Conservation (phyloP, 1,284 basidiomycete species). For the Cystobasidium pallidum region DNA sequence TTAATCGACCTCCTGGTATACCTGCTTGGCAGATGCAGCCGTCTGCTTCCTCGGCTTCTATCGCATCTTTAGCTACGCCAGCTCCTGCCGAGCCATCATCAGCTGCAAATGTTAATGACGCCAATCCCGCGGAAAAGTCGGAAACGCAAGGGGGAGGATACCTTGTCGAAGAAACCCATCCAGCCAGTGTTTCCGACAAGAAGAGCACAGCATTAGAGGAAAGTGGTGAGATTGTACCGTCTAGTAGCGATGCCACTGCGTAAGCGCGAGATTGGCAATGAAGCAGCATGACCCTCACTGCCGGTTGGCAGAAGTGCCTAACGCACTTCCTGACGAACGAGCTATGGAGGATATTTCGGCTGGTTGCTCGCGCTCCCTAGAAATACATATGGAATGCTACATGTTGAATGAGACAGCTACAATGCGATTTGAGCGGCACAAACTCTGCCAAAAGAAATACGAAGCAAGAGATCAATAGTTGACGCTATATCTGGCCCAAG, state of each 20-base stretch:
- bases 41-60: constrained; percentile 7
- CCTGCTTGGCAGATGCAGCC: constrained; percentile 77
- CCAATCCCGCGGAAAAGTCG: background rate
- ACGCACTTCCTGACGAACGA: no score
- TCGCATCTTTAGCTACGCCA: background rate
- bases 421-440: background rate
- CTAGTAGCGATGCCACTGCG: constrained; percentile 7
- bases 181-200: background rate
- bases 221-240: constrained; percentile 34
- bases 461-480: no score
- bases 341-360: no score
- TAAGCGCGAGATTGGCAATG: background rate
- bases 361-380: no score
- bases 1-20: constrained; percentile 65
- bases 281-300: no score
- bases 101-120: background rate
- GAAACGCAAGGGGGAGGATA: constrained; percentile 1
- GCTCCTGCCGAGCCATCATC: background rate
- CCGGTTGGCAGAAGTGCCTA: no score
- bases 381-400: no score
- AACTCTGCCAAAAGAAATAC: no score
- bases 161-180: background rate
- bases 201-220: constrained; percentile 4
- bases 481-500: no score
- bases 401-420: background rate